Conservation (phyloP, 257 asterid genomes). For the Fraxinus americana region DNA sequence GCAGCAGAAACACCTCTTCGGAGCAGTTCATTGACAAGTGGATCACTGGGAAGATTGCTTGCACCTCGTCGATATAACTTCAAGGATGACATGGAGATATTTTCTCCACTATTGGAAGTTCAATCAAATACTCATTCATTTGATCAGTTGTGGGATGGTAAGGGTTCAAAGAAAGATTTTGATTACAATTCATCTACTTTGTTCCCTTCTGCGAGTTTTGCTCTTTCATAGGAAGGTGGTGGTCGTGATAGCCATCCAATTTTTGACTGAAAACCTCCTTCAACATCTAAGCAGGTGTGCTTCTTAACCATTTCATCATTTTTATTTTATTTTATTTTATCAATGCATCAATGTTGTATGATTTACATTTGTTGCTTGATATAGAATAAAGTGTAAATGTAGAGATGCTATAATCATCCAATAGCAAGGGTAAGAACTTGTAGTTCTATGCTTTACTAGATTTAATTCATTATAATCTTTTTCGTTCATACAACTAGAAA, state of each 20-base stretch:
- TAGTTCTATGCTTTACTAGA: no score
- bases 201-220: constrained; percentile 67
- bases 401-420: constrained; percentile 1
- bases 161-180: constrained; percentile 58
- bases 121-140: constrained; percentile 89
- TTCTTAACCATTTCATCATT: constrained; percentile 19
- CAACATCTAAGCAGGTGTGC: constrained; percentile 68
- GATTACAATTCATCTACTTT: constrained; percentile 59
- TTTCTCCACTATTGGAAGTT: constrained; percentile 90
- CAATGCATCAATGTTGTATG: background rate
- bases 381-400: background rate
- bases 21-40: constrained; percentile 64
- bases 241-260: constrained; percentile 58
- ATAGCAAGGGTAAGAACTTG: constrained; percentile 2
- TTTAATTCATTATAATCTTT: no score
- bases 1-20: constrained; percentile 74
- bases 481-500: background rate
- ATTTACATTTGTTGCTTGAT: background rate
- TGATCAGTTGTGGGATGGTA: constrained; percentile 76
- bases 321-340: no score
- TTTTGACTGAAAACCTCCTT: constrained; percentile 73
- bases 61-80: constrained; percentile 77
- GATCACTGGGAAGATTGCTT: constrained; percentile 67
- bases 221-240: constrained; percentile 62
- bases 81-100: constrained; percentile 98